These are phyloP conservation scores for Suillus lakei DNA, from an alignment of 768 basidiomycete genomes.

Conservation along the genomic window DNA sequence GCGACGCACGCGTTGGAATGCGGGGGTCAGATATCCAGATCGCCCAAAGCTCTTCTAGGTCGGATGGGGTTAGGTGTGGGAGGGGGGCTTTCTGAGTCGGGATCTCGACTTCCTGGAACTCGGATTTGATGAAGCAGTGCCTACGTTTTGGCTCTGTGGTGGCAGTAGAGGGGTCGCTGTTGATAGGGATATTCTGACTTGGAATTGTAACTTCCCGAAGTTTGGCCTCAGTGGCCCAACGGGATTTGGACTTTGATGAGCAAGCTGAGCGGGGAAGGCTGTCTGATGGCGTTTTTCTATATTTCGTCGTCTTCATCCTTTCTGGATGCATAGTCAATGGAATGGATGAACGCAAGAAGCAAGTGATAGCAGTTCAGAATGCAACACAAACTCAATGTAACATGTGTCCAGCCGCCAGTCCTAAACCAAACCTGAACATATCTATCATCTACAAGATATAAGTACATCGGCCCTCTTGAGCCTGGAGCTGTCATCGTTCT, in stretches of 20 bases:
- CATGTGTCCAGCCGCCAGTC: too few species aligned
- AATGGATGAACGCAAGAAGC: too few species aligned
- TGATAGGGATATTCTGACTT: neutral
- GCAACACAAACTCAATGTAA: too few species aligned
- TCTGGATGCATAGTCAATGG: neutral
- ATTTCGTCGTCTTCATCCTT: neutral
- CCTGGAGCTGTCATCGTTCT: too few species aligned
- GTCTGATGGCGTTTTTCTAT: neutral
- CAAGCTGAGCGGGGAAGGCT: neutral
- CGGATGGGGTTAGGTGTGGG: neutral
- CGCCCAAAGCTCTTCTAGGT: slow-evolving; percentile 32
- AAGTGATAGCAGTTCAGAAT: too few species aligned
- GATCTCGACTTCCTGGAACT: neutral
- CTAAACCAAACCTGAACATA: too few species aligned
- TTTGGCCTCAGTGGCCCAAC: neutral
- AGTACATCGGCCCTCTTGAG: too few species aligned
- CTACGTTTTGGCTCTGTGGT: neutral
- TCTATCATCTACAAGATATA: too few species aligned
- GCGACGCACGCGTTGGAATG: slow-evolving; percentile 29
- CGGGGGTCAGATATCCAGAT: slow-evolving; percentile 34
- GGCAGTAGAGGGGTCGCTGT: neutral
- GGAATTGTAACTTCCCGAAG: neutral
- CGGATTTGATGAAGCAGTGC: neutral
- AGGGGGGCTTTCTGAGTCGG: neutral
- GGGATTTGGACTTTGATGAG: neutral